These are phyloP conservation scores for Hypomontagnella monticulosa DNA, from an alignment of 495 filamentous ascomycete genomes.

Conservation along the genomic window DNA sequence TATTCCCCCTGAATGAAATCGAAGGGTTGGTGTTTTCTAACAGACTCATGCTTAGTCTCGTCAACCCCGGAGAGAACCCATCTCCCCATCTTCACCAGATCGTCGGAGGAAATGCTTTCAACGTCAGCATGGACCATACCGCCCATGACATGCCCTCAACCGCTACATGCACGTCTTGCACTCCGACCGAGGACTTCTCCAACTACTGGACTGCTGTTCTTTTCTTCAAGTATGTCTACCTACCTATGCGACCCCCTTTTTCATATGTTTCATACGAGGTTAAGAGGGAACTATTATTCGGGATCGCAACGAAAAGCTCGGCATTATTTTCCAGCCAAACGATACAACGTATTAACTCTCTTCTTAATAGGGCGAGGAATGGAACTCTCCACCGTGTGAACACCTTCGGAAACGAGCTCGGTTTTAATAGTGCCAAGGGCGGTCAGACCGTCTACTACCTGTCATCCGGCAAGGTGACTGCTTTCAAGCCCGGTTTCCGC, in stretches of 20 bases:
- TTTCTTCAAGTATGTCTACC: slow-evolving; percentile 48
- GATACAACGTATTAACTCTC: slow-evolving; percentile 33
- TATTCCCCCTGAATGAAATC: neutral
- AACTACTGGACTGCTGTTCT: slow-evolving; percentile 57
- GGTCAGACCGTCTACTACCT: slow-evolving; percentile 58
- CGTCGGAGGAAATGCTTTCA: slow-evolving; percentile 51
- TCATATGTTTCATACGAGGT: no score
- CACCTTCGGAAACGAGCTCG: slow-evolving; percentile 55
- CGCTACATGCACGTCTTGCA: slow-evolving; percentile 50
- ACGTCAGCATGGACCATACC: slow-evolving; percentile 46
- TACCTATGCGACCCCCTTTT: no score
- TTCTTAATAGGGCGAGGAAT: slow-evolving; percentile 46
- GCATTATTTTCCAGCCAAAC: neutral
- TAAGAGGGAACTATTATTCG: neutral
- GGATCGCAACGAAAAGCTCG: neutral
- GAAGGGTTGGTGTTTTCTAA: slow-evolving; percentile 15
- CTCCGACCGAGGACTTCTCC: slow-evolving; percentile 46
- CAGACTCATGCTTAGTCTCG: slow-evolving; percentile 37
- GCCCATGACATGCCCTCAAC: slow-evolving; percentile 46
- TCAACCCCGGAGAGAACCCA: slow-evolving; percentile 46
- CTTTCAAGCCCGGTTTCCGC: slow-evolving; percentile 57
- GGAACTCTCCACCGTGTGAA: slow-evolving; percentile 54
- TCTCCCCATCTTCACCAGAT: slow-evolving; percentile 50
- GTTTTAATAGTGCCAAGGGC: slow-evolving; percentile 48
- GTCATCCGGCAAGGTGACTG: slow-evolving; percentile 50